Evolutionary conservation across 495 filamentous ascomycete species (phyloP).

Genomic region (Aspergillus ostianus): DNA sequence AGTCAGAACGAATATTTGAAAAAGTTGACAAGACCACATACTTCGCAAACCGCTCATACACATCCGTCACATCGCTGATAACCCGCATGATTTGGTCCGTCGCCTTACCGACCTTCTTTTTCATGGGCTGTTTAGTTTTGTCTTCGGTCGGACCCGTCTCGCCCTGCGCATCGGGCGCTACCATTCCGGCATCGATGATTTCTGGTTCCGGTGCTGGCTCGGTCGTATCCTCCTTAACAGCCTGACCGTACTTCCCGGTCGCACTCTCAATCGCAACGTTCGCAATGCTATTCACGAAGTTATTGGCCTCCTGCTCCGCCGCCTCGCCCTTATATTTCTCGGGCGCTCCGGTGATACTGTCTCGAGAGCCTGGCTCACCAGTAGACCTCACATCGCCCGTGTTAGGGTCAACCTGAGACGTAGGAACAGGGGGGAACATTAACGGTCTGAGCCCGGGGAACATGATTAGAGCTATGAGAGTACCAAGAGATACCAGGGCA

Average conservation of each 20-base stretch:
- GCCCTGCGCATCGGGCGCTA: slow-evolving; percentile 58
- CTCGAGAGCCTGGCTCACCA: slow-evolving; percentile 31
- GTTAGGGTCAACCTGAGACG: slow-evolving; percentile 65
- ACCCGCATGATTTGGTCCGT: slow-evolving; percentile 75
- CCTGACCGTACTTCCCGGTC: slow-evolving; percentile 65
- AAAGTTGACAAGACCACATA: slow-evolving; percentile 30
- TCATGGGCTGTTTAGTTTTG: slow-evolving; percentile 80
- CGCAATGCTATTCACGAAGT: slow-evolving; percentile 73
- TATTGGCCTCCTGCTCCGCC: slow-evolving; percentile 80
- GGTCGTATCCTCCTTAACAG: slow-evolving; percentile 41
- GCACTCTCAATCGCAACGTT: slow-evolving; percentile 72
- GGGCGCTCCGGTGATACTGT: slow-evolving; percentile 76
- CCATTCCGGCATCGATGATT: slow-evolving; percentile 54
- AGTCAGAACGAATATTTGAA: neutral
- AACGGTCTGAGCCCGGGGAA: slow-evolving; percentile 60
- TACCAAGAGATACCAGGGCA: slow-evolving; percentile 53
- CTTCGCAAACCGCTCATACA: slow-evolving; percentile 79
- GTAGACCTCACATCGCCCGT: slow-evolving; percentile 29
- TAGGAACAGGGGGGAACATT: slow-evolving; percentile 75
- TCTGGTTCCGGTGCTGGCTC: slow-evolving; percentile 57
- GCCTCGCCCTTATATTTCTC: slow-evolving; percentile 84
- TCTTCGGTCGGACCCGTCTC: slow-evolving; percentile 34
- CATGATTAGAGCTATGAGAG: slow-evolving; percentile 63
- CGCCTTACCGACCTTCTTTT: slow-evolving; percentile 70
- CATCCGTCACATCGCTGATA: slow-evolving; percentile 70